Conservation (phyloP, 1,284 basidiomycete species). For the Pholiota adiposa region DNA sequence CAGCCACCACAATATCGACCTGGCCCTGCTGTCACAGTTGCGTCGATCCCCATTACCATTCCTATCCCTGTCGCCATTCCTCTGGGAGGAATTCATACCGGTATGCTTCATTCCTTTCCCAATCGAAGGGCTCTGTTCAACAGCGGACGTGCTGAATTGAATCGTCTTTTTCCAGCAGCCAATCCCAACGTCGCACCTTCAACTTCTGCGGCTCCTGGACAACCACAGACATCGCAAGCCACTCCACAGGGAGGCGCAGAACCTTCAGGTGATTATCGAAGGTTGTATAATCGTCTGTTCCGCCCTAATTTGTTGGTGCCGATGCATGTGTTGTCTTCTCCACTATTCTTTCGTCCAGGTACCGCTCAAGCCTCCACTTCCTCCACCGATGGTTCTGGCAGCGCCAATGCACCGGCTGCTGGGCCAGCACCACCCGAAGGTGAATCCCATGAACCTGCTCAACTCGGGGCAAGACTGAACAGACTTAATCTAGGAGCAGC, state of each 20-base stretch:
- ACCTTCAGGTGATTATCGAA: constrained; percentile 11
- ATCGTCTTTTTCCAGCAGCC: not conserved
- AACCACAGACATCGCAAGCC: not conserved
- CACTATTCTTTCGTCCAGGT: not conserved
- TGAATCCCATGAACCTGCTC: not conserved
- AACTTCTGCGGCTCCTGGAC: not conserved
- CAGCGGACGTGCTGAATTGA: not conserved
- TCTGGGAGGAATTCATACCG: not conserved
- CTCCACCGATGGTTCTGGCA: not conserved
- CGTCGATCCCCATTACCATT: constrained; percentile 1
- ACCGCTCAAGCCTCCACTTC: not conserved
- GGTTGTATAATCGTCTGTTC: constrained; percentile 4
- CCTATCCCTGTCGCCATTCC: constrained; percentile 22
- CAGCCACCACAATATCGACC: not conserved
- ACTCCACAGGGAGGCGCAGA: not conserved
- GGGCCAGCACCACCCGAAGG: not conserved
- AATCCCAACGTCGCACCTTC: not conserved
- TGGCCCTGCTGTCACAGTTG: not conserved
- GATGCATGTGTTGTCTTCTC: constrained; percentile 4
- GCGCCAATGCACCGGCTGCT: not conserved
- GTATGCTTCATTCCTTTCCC: not conserved
- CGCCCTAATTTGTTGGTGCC: constrained; percentile 7
- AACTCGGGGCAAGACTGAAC: not conserved
- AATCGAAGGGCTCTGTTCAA: not conserved
- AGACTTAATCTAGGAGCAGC: not conserved